phyloP scores from a whole-genome alignment of 2,329 filamentous ascomycete genomes.

The Remersonia thermophila region DNA sequence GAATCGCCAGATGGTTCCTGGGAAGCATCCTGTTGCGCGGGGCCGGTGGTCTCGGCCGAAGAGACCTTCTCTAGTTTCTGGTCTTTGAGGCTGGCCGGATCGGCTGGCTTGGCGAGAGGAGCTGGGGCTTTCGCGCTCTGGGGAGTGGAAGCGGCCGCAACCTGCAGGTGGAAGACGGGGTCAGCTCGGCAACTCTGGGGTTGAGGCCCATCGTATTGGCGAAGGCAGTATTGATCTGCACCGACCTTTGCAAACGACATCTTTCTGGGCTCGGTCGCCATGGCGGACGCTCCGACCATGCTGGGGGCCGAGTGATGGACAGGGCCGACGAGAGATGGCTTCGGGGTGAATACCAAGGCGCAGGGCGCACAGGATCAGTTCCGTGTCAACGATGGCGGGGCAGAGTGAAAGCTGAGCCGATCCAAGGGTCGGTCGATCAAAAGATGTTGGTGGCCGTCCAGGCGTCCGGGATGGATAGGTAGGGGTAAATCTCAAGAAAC shows the following conservation, averaged over 20 bases:
- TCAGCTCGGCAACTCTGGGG: constrained; percentile 1
- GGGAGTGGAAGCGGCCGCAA: constrained; percentile 22
- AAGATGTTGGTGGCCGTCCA: constrained; percentile 3
- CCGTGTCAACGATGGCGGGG: too few species aligned
- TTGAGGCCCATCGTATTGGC: too few species aligned
- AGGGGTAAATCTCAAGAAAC: constrained; percentile 32
- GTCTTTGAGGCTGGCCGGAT: too few species aligned
- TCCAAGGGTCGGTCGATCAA: background rate
- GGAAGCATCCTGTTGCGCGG: constrained; percentile 2
- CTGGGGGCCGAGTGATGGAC: constrained; percentile 15
- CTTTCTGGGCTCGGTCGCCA: constrained; percentile 38
- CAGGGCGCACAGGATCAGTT: too few species aligned
- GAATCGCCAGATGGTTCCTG: constrained; percentile 6
- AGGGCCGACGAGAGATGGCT: too few species aligned
- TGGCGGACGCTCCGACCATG: constrained; percentile 36
- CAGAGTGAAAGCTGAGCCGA: too few species aligned
- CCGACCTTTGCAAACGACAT: constrained; percentile 68
- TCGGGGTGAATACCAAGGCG: too few species aligned
- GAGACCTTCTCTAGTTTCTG: background rate
- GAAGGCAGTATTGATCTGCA: background rate
- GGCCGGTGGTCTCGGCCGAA: background rate
- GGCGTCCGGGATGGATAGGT: constrained; percentile 4
- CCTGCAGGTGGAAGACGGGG: constrained; percentile 22
- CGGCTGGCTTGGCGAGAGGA: background rate
- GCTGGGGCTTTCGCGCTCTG: background rate